Percentiles rank a stretch among this genome's conserved stretches.
Evolutionary conservation across 352 stramenopile genomes (phyloP).

Genomic region (Phytophthora constricta): DNA sequence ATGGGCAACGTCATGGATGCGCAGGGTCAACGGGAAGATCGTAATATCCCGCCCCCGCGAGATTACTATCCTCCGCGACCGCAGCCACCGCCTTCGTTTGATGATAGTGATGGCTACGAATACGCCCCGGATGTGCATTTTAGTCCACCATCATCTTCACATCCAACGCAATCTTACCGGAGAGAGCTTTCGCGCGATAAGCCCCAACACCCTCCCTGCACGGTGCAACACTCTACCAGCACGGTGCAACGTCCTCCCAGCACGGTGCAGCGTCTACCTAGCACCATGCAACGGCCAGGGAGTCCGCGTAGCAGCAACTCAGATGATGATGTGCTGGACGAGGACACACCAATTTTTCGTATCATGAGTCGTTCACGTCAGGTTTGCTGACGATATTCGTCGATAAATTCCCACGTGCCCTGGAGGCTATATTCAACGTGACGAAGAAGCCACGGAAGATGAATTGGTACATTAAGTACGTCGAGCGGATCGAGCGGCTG

Average conservation of each 20-base stretch:
- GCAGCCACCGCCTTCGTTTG: slow-evolving; percentile 18
- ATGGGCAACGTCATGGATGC: slow-evolving; percentile 7
- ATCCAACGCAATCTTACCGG: slow-evolving; percentile 13
- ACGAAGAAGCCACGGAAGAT: slow-evolving; percentile 78
- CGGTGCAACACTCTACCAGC: slow-evolving; percentile 9
- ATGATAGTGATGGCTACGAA: slow-evolving; percentile 19
- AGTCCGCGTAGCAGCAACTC: neutral
- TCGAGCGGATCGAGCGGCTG: slow-evolving; percentile 51
- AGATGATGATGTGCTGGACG: slow-evolving; percentile 25
- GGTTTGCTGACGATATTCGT: slow-evolving; percentile 63
- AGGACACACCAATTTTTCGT: slow-evolving; percentile 53
- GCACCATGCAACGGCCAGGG: neutral
- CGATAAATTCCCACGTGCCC: slow-evolving; percentile 52
- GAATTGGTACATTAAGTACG: slow-evolving; percentile 75
- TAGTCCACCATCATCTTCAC: slow-evolving; percentile 27
- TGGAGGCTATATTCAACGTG: slow-evolving; percentile 64
- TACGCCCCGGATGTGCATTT: slow-evolving; percentile 28
- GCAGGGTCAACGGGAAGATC: slow-evolving; percentile 17
- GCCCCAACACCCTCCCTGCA: neutral
- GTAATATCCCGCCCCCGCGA: slow-evolving; percentile 15
- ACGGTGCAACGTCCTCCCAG: slow-evolving; percentile 2
- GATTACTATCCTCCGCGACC: slow-evolving; percentile 21
- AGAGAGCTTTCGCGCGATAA: slow-evolving; percentile 21
- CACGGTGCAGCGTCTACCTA: neutral
- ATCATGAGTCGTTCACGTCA: slow-evolving; percentile 53